phyloP scores from a whole-genome alignment of 768 basidiomycete genomes.

The Stropharia rugosoannulata region DNA sequence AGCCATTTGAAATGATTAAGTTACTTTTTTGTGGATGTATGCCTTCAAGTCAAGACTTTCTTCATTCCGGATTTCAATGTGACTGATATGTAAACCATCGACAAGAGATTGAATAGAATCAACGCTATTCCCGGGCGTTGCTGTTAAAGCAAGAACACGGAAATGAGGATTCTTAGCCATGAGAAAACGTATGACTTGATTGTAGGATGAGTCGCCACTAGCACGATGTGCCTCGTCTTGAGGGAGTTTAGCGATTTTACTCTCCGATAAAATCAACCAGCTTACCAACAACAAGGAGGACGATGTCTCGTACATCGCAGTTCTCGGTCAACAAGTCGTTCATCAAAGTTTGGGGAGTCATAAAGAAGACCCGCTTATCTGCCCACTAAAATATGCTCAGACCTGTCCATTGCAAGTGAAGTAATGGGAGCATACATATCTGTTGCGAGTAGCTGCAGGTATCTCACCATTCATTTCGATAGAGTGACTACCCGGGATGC shows the following conservation, averaged over 20 bases:
- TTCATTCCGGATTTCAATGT: conserved; percentile 93
- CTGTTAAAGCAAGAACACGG: conserved; percentile 89
- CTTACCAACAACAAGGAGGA: conserved; percentile 86
- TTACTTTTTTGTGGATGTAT: conserved; percentile 88
- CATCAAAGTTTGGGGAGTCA: conserved; percentile 93
- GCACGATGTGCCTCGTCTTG: conserved; percentile 95
- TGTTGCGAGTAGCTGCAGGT: conserved; percentile 47
- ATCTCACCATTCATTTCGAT: conserved; percentile 85
- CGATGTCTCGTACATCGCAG: conserved; percentile 77
- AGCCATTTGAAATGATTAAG: neutral
- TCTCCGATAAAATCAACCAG: neutral
- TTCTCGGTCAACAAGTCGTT: conserved; percentile 78
- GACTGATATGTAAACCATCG: conserved; percentile 92
- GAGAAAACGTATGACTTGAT: conserved; percentile 81
- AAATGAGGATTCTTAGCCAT: conserved; percentile 96
- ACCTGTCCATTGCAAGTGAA: neutral
- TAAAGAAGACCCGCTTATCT: conserved; percentile 86
- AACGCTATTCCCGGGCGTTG: conserved; percentile 86
- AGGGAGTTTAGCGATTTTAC: neutral
- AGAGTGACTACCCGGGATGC: conserved; percentile 86
- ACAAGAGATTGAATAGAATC: conserved; percentile 89
- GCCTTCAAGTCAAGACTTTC: conserved; percentile 81
- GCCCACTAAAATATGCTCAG: conserved; percentile 53
- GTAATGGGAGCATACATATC: conserved; percentile 47
- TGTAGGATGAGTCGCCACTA: conserved; percentile 91